Evolutionary conservation across 2,329 filamentous ascomycete genomes (phyloP), one percentile per base, ranked within the genome.

Genomic region (Ascochyta koolunga): DNA sequence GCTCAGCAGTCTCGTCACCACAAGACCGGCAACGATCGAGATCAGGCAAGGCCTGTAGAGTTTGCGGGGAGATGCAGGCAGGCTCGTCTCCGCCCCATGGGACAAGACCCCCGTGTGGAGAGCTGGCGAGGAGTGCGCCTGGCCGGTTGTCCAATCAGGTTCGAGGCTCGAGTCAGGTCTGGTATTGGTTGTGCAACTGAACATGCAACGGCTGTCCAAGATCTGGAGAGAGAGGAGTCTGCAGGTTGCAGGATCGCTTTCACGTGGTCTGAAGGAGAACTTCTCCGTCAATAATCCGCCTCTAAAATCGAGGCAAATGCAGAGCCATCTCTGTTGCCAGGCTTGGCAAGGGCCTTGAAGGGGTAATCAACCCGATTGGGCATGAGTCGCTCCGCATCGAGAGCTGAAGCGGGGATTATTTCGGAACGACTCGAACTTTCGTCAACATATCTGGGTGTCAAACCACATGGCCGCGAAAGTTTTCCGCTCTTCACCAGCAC

Each of bases 41-140:
- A 54, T 35, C 29, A 53, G 56, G 52, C 27, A 61, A 61, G 51
- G 32, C 45, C 46, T 25, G 43, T 57, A 38, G 52, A 43, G 11
- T 35, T 63, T 60, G 63, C 60, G 63, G 63, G 62, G 60, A 66
- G 60, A 47, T 45, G 58, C 48, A 52, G 36, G 53, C 35, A 56
- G 19, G 10, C 9, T 55, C 46, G 41, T 42, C 41, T 47, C 52
- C 37, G 46, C 47, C 42, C 47, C 53, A 47, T 50, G 53, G 53
- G 46, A 47, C 52, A 24, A 36, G 19, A 11, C 24, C 40, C 39
- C 57, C 61, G 59, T 60, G 55, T 59, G 62, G 62, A 59, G 62
- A 63, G 42, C 52, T 41, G 38, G 58, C 56, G 56, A 60, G 44
- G 50, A 41, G 51, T 44, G 37, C 25, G 21, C 40, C 32, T 52